phyloP scores from a whole-genome alignment of 805 yeast species.

The Ogataea haglerorum region DNA sequence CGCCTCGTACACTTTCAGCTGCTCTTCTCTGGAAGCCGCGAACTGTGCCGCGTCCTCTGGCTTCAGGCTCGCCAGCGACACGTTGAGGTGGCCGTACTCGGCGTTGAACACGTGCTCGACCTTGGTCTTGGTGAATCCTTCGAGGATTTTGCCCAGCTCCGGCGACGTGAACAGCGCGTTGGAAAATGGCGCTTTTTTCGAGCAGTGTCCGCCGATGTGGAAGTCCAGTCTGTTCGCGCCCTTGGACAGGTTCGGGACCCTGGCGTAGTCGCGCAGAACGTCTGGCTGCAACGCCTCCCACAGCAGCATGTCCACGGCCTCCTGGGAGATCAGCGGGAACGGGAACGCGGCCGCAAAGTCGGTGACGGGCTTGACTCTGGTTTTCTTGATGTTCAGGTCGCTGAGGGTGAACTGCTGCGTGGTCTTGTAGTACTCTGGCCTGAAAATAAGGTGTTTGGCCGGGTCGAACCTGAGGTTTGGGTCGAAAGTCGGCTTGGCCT shows the following conservation, averaged over 20 bases:
- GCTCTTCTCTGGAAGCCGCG: constrained; percentile 16
- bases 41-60: constrained; percentile 15
- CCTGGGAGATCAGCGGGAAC: constrained; percentile 55
- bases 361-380: constrained; percentile 29
- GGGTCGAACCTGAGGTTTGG: constrained; percentile 37
- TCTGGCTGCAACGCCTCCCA: constrained; percentile 47
- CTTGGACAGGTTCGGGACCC: constrained; percentile 33
- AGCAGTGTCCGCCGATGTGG: constrained; percentile 46
- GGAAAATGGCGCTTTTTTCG: constrained; percentile 40
- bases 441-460: constrained; percentile 34
- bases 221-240: constrained; percentile 39
- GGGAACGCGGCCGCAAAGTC: constrained; percentile 49
- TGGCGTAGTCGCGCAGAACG: constrained; percentile 39
- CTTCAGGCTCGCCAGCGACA: constrained; percentile 35
- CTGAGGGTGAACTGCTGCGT: constrained; percentile 37
- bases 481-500: constrained; percentile 26
- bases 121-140: constrained; percentile 48
- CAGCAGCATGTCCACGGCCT: constrained; percentile 53
- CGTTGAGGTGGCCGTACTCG: constrained; percentile 50
- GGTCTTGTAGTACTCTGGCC: constrained; percentile 33
- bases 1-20: constrained; percentile 12
- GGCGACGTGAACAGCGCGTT: constrained; percentile 52
- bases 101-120: constrained; percentile 45
- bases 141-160: constrained; percentile 43
- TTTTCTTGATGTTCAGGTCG: constrained; percentile 35